These are phyloP conservation scores for Avena eriantha DNA, from an alignment of 176 grass and related monocot species.

Conservation along the genomic window DNA sequence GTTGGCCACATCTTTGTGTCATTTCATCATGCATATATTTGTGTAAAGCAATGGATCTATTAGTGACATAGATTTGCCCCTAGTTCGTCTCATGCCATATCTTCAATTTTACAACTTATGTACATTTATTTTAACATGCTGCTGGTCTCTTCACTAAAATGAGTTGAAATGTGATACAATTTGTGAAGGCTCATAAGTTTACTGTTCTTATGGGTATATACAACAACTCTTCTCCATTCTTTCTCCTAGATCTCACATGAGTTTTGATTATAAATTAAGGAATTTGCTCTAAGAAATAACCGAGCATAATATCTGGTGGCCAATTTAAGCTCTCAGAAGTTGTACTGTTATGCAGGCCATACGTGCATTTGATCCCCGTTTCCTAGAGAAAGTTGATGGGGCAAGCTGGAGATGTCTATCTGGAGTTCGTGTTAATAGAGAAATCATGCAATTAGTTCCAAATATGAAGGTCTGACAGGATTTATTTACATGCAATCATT, in stretches of 20 bases:
- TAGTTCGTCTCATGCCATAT: not conserved
- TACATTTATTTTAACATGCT: conserved; percentile 27
- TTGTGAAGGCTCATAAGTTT: conserved; percentile 29
- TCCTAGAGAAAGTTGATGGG: conserved; percentile 55
- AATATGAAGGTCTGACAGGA: conserved; percentile 68
- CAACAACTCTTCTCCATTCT: not conserved
- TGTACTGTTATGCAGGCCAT: conserved; percentile 50
- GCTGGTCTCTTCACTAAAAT: conserved; percentile 13
- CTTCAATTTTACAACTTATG: conserved; percentile 13
- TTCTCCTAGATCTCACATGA: not conserved
- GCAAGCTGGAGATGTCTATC: conserved; percentile 77
- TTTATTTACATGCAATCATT: conserved; percentile 19
- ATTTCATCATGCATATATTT: conserved; percentile 37
- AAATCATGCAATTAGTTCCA: conserved; percentile 70
- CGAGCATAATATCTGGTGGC: conserved; percentile 27
- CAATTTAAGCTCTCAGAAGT: conserved; percentile 40
- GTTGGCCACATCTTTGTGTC: not conserved
- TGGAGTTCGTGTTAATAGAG: conserved; percentile 71
- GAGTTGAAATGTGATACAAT: conserved; percentile 1
- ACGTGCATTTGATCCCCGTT: conserved; percentile 56
- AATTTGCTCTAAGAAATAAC: conserved; percentile 12
- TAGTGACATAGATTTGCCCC: not conserved
- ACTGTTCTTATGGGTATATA: conserved; percentile 11
- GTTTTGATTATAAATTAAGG: conserved; percentile 4
- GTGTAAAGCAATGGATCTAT: not conserved